Evolutionary conservation across 2,329 filamentous ascomycete species (phyloP).

Genomic region (Malbranchea cinnamomea): DNA sequence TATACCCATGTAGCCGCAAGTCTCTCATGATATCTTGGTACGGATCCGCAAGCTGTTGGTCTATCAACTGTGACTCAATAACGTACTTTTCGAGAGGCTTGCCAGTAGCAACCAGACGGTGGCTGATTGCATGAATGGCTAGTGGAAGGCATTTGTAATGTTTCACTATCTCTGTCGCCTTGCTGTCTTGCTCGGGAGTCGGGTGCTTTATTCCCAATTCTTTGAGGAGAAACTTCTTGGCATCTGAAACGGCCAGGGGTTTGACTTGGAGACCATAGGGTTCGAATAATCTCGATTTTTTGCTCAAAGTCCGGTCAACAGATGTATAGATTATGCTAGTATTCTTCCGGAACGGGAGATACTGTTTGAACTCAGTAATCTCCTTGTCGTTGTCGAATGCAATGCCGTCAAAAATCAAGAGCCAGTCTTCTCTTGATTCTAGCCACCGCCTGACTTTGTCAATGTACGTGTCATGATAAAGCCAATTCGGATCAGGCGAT

Average conservation of each 20-base stretch:
- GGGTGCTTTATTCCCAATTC: constrained; percentile 47
- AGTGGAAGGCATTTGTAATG: constrained; percentile 51
- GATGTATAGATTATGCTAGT: constrained; percentile 56
- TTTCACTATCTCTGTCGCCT: constrained; percentile 47
- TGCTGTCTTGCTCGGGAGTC: constrained; percentile 38
- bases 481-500: constrained; percentile 21
- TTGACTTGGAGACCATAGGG: constrained; percentile 43
- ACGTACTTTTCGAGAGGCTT: constrained; percentile 47
- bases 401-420: constrained; percentile 53
- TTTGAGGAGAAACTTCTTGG: constrained; percentile 44
- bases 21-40: constrained; percentile 35
- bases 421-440: constrained; percentile 46
- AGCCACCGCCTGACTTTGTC: constrained; percentile 48
- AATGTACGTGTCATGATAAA: constrained; percentile 36
- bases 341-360: constrained; percentile 48
- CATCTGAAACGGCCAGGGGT: constrained; percentile 41
- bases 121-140: constrained; percentile 52
- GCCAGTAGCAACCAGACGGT: constrained; percentile 44
- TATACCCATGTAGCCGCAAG: constrained; percentile 24
- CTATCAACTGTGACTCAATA: constrained; percentile 40
- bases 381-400: constrained; percentile 43
- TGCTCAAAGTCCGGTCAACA: constrained; percentile 41
- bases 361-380: constrained; percentile 36
- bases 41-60: constrained; percentile 38
- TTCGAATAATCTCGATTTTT: constrained; percentile 46